phyloP scores from a whole-genome alignment of 495 filamentous ascomycete species.

The Trichoderma gamsii region DNA sequence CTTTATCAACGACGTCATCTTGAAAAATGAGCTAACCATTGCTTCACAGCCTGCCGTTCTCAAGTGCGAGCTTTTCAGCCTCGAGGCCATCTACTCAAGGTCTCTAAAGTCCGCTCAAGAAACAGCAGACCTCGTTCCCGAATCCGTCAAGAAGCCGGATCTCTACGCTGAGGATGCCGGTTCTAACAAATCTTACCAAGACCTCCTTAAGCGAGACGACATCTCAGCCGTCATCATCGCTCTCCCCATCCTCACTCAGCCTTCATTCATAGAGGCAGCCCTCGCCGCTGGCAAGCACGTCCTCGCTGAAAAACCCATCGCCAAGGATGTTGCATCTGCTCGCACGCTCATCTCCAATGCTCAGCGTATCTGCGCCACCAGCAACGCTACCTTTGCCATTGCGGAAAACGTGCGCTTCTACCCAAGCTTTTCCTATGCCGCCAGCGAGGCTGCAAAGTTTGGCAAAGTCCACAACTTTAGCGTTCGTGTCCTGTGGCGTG shows the following conservation, averaged over 20 bases:
- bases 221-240: constrained; percentile 65
- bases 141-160: constrained; percentile 36
- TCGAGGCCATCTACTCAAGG: constrained; percentile 61
- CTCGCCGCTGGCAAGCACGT: constrained; percentile 72
- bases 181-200: constrained; percentile 47
- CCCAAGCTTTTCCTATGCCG: constrained; percentile 49
- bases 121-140: constrained; percentile 30
- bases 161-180: constrained; percentile 58
- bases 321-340: constrained; percentile 57
- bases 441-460: constrained; percentile 51
- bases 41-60: constrained; percentile 44
- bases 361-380: constrained; percentile 36
- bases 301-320: constrained; percentile 76
- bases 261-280: constrained; percentile 52
- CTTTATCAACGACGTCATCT: neutral
- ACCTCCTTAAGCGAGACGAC: constrained; percentile 58
- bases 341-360: constrained; percentile 59
- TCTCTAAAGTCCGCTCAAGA: constrained; percentile 40
- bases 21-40: neutral
- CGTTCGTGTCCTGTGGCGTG: constrained; percentile 44
- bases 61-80: constrained; percentile 36
- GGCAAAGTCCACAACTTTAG: constrained; percentile 60
- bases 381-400: constrained; percentile 52
- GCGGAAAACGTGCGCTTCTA: constrained; percentile 74
- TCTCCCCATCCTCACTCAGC: constrained; percentile 57